These are phyloP conservation scores for Dicorynia guianensis DNA, from an alignment of 306 rosid genomes.

Conservation along the genomic window DNA sequence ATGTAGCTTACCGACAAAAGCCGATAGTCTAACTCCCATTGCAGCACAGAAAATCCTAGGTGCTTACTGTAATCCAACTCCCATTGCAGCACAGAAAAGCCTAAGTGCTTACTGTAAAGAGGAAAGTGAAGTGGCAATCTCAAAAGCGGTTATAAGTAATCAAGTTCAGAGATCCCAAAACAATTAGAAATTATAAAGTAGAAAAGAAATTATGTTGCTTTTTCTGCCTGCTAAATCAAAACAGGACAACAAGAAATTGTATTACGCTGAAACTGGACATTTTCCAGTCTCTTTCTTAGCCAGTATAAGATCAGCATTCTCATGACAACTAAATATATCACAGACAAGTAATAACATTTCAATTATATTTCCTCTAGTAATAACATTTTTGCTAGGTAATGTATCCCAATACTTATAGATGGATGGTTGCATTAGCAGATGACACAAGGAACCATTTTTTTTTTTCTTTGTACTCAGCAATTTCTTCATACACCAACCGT, in stretches of 20 bases:
- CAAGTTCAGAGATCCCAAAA: conserved; percentile 21
- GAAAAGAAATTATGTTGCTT: not conserved
- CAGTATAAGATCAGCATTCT: not conserved
- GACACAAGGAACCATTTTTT: too few relatives aligned
- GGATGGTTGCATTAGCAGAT: too few relatives aligned
- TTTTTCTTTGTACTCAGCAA: too few relatives aligned
- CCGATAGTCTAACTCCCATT: conserved; percentile 76
- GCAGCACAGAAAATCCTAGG: conserved; percentile 71
- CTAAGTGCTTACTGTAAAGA: conserved; percentile 71
- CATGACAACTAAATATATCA: too few relatives aligned
- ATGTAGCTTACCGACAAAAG: conserved; percentile 75
- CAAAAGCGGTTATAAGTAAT: conserved; percentile 31
- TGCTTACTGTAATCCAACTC: conserved; percentile 87
- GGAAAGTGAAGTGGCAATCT: conserved; percentile 31
- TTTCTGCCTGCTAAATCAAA: not conserved
- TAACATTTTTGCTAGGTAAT: too few relatives aligned
- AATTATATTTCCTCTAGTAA: too few relatives aligned
- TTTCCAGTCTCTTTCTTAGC: not conserved
- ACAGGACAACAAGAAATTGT: not conserved
- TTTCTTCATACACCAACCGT: not conserved
- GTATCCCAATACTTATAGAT: too few relatives aligned
- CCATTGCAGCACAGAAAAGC: conserved; percentile 75
- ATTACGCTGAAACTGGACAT: not conserved
- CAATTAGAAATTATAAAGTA: not conserved
- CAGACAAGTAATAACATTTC: too few relatives aligned